A percentile compares a stretch with the other conserved stretches of the same genome.
phyloP scores from a whole-genome alignment of 2,329 filamentous ascomycete genomes.

The Fusarium verticillioides region DNA sequence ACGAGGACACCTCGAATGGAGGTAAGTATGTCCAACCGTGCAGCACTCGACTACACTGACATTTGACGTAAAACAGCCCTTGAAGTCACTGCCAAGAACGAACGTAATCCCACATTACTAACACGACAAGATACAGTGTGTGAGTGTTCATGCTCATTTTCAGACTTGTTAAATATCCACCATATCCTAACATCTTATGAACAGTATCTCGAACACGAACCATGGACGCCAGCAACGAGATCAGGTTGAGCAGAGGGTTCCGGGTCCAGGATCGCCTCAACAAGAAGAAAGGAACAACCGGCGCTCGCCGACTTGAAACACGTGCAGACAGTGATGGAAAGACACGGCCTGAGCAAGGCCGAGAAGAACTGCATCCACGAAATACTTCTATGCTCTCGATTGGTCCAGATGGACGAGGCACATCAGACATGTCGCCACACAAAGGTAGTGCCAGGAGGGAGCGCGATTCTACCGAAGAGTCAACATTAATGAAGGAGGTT shows the following conservation, averaged over 20 bases:
- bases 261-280: slow-evolving; percentile 11
- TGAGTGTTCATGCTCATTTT: slow-evolving; percentile 1
- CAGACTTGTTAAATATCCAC: background rate
- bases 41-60: background rate
- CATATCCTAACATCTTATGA: slow-evolving; percentile 1
- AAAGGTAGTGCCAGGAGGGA: slow-evolving; percentile 10
- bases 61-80: slow-evolving; percentile 6
- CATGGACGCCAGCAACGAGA: slow-evolving; percentile 35
- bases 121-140: slow-evolving; percentile 29
- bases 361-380: background rate
- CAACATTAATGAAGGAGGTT: background rate
- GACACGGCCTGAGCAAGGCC: slow-evolving; percentile 10
- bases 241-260: slow-evolving; percentile 50
- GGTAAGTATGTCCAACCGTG: slow-evolving; percentile 10
- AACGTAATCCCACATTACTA: background rate
- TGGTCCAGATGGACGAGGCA: background rate
- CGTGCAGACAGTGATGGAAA: background rate
- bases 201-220: slow-evolving; percentile 38
- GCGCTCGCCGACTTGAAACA: slow-evolving; percentile 7
- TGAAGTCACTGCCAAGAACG: background rate
- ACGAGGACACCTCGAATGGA: background rate
- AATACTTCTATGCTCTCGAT: background rate
- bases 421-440: background rate
- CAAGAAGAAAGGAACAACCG: slow-evolving; percentile 1
- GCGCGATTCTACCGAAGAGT: slow-evolving; percentile 1